Base-by-base conservation (phyloP, 1,139 yeast genomes). In the Candida sojae region DNA sequence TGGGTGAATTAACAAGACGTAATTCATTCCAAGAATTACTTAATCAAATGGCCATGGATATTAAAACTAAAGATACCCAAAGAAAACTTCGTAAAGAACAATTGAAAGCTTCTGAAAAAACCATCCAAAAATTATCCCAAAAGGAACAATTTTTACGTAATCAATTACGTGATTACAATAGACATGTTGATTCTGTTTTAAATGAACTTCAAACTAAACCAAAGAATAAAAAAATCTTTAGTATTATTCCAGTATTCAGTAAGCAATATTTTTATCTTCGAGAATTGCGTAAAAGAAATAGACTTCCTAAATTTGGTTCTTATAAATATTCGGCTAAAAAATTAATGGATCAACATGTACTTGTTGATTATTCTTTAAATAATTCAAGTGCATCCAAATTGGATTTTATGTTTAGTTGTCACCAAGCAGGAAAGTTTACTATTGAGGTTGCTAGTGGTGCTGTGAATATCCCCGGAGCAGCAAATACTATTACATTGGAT, bases 11-110 rank as follows among this genome's bases (percentile, higher is more conserved):
- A 10, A 72, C 86, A 2, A 77, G 96, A 49, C 71, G 76, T 21
- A 83, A 89, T 61, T 83, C 88, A 31, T 90, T 86, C 64, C 99
- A 93, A 62, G 84, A 80, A 25, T 64, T 93, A 26, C 69, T 93
- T 50, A 91, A 91, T 61, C 90, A 88, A 53, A 86, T 93, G 52
- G 96, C 96, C 0, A 70, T 79, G 46, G 97, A 95, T 56, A 90
- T 93, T 57, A 84, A 85, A 59, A 83, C 89, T 37, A 91, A 91
- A 59, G 84, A 85, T 54, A 80, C 83, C 48, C 87, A 88, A 53
- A 77, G 96, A 51, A 65, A 79, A 12, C 73, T 79, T 34, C 74
- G 96, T 28, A 75, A 76, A 46, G 75, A 79, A 35, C 96, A 90
- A 59, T 68, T 88, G 50, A 75, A 73, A 17, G 72, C 82, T 25